Conservation (phyloP, 2,329 filamentous ascomycete genomes). For the Fusarium oligoseptatum region DNA sequence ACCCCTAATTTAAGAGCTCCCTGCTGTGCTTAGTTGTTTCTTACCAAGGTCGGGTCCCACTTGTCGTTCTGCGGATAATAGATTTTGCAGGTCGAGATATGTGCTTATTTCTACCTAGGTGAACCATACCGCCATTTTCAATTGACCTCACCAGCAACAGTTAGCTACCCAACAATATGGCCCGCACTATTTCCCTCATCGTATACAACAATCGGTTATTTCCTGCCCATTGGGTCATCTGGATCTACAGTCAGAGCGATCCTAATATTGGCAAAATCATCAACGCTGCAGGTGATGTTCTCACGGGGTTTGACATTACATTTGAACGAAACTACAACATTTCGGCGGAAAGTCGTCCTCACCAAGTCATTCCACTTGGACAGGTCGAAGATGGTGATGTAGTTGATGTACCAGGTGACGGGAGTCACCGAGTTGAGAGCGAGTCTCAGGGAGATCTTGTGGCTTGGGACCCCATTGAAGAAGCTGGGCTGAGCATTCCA, state of each 20-base stretch:
- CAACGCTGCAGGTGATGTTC: slow-evolving; percentile 2
- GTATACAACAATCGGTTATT: slow-evolving; percentile 16
- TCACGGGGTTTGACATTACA: neutral
- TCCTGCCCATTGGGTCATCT: slow-evolving; percentile 16
- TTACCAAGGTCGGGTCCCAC: neutral
- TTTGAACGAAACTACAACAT: slow-evolving; percentile 20
- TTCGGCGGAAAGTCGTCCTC: neutral
- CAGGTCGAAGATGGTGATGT: neutral
- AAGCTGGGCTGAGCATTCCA: slow-evolving; percentile 1
- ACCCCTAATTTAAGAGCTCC: too few species aligned
- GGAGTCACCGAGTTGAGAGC: neutral
- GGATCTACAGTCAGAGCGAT: slow-evolving; percentile 4
- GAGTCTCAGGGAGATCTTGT: neutral
- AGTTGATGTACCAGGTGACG: neutral
- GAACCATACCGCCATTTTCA: neutral
- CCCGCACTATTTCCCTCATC: slow-evolving; percentile 3
- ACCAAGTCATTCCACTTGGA: neutral
- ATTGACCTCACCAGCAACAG: neutral
- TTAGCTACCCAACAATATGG: neutral
- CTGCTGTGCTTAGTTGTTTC: neutral
- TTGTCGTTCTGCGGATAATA: neutral
- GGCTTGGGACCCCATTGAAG: slow-evolving; percentile 10
- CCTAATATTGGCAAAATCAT: slow-evolving; percentile 7
- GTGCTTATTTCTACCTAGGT: neutral
- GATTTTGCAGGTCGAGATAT: neutral